phyloP scores from a whole-genome alignment of 164 flowering plant species.

The Stephania cephalantha region DNA sequence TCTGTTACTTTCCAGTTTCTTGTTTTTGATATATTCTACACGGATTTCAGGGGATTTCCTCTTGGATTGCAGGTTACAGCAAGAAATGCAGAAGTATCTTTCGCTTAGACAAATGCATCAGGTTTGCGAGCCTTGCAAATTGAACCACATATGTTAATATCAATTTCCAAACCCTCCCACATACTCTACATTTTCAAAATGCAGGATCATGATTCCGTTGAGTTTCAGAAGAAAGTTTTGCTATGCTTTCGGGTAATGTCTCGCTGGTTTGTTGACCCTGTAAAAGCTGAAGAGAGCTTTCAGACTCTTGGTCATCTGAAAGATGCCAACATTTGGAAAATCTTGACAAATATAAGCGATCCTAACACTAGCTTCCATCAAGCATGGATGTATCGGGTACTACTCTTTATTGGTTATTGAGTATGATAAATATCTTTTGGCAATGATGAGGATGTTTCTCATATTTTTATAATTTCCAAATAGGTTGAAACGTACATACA shows the following conservation, averaged over 20 bases:
- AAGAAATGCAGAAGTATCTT: conserved; percentile 87
- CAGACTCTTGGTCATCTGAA: conserved; percentile 79
- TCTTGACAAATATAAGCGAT: conserved; percentile 58
- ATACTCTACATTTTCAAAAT: conserved; percentile 11
- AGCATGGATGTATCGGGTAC: conserved; percentile 56
- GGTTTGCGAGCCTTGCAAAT: conserved; percentile 39
- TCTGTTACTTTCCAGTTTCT: conserved; percentile 15
- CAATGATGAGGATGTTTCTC: not conserved
- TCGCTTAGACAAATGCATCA: conserved; percentile 68
- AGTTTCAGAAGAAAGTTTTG: conserved; percentile 62
- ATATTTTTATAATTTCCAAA: not conserved
- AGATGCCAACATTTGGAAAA: conserved; percentile 87
- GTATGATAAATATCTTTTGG: not conserved
- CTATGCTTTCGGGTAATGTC: conserved; percentile 73
- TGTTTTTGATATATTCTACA: conserved; percentile 29
- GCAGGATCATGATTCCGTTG: conserved; percentile 76
- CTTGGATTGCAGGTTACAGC: conserved; percentile 83
- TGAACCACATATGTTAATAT: conserved; percentile 6
- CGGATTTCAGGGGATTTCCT: conserved; percentile 38
- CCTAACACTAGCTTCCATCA: conserved; percentile 51
- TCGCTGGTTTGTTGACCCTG: conserved; percentile 72
- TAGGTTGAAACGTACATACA: not conserved
- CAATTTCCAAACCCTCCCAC: conserved; percentile 3
- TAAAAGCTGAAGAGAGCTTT: conserved; percentile 78
- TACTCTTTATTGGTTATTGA: not conserved